A percentile compares a stretch with the other conserved stretches of the same genome.
These are phyloP conservation scores for Yamadazyma triangularis DNA, from an alignment of 1,139 yeast genomes.

Conservation along the genomic window DNA sequence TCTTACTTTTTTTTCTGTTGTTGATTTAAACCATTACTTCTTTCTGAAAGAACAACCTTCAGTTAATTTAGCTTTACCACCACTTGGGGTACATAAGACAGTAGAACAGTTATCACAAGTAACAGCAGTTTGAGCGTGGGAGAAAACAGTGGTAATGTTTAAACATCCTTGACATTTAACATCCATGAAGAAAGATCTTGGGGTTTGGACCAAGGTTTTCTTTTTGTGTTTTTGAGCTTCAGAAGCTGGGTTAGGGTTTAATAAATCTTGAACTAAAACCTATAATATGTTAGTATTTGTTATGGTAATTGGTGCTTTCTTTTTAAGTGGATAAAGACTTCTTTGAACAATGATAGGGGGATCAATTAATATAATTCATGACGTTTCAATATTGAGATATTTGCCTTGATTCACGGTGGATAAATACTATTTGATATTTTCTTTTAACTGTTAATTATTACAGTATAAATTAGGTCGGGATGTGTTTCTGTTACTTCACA, in stretches of 20 bases:
- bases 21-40: slow-evolving; percentile 54
- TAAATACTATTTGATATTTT: no score
- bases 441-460: no score
- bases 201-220: slow-evolving; percentile 95
- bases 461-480: no score
- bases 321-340: no score
- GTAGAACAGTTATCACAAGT: slow-evolving; percentile 99
- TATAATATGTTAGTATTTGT: no score
- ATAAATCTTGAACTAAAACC: slow-evolving; percentile 98
- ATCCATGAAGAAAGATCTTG: slow-evolving; percentile 99
- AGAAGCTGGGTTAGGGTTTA: slow-evolving; percentile 96
- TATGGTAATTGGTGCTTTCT: no score
- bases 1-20: no score
- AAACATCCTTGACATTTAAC: slow-evolving; percentile 99
- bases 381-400: no score
- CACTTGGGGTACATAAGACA: slow-evolving; percentile 98
- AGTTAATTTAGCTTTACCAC: slow-evolving; percentile 99
- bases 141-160: slow-evolving; percentile 98
- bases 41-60: slow-evolving; percentile 99
- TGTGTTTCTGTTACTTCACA: no score
- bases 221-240: slow-evolving; percentile 98
- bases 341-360: no score
- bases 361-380: no score
- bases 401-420: no score
- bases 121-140: slow-evolving; percentile 99